Conservation (phyloP, 2,329 filamentous ascomycete genomes). For the Cladosporium cucumerinum region DNA sequence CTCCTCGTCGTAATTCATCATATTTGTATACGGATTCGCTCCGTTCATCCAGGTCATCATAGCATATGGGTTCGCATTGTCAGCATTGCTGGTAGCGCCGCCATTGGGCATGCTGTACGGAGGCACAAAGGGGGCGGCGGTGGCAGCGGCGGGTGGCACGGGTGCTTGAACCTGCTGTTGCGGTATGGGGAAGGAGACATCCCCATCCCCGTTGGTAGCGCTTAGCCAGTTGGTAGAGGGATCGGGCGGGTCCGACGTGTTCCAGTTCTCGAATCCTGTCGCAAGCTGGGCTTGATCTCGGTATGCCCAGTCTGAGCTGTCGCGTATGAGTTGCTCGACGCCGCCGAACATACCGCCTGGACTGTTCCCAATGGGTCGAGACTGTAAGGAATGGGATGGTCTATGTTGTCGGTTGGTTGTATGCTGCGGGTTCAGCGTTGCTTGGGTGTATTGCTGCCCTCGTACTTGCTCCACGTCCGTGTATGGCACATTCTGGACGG, state of each 20-base stretch:
- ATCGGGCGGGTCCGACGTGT: constrained; percentile 19
- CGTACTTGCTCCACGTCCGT: constrained; percentile 25
- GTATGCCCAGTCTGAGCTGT: constrained; percentile 61
- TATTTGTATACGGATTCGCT: constrained; percentile 29
- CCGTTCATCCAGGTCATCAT: constrained; percentile 28
- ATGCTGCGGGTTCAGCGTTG: constrained; percentile 21
- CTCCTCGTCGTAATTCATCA: constrained; percentile 38
- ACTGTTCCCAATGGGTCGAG: constrained; percentile 32
- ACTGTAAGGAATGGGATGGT: constrained; percentile 21
- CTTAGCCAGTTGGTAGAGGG: background rate
- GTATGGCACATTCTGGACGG: constrained; percentile 22
- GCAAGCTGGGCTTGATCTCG: constrained; percentile 60
- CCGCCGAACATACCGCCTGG: constrained; percentile 57
- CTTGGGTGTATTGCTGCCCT: constrained; percentile 26
- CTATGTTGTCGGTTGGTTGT: constrained; percentile 16
- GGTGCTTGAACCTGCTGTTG: background rate
- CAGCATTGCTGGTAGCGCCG: background rate
- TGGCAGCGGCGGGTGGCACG: background rate
- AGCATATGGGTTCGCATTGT: constrained; percentile 8
- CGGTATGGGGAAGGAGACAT: background rate
- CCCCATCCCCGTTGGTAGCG: background rate
- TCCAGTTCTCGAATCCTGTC: constrained; percentile 62
- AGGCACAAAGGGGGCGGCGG: background rate
- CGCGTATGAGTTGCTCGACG: constrained; percentile 58
- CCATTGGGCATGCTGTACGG: background rate